A percentile compares a stretch with the other conserved stretches of the same genome.
Conservation (phyloP, 768 basidiomycete species). For the Kondoa subrosea region DNA sequence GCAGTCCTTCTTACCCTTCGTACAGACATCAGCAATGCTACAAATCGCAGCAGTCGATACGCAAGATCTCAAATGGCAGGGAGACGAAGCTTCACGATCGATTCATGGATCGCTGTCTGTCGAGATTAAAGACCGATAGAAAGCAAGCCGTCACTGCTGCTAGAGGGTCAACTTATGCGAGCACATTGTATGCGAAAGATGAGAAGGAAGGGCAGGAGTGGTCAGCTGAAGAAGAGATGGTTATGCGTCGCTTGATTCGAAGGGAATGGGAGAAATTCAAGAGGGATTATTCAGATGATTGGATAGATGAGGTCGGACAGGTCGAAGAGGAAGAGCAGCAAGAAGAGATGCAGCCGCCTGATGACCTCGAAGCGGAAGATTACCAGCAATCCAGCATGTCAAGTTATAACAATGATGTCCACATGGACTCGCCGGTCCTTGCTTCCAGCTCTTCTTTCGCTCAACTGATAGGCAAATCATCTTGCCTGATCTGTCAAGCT, state of each 20-base stretch:
- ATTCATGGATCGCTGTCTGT: not conserved
- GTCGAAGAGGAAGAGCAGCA: not conserved
- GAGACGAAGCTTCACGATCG: not conserved
- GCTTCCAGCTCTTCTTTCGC: not conserved
- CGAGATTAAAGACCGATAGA: not conserved
- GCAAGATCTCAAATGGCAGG: not conserved
- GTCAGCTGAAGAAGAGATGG: constrained; percentile 3
- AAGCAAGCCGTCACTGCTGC: not conserved
- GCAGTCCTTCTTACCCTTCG: not conserved
- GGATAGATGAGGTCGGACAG: constrained; percentile 1
- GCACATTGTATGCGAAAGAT: not conserved
- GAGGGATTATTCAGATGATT: not conserved
- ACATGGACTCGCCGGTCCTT: not conserved
- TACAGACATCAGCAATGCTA: not conserved
- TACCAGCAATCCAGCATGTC: not conserved
- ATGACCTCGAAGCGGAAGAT: not conserved
- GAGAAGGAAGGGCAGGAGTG: constrained; percentile 2
- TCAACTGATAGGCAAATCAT: not conserved
- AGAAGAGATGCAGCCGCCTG: not conserved
- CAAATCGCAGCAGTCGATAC: not conserved
- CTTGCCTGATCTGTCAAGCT: not conserved
- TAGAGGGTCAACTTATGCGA: not conserved
- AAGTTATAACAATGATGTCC: not conserved
- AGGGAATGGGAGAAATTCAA: not conserved
- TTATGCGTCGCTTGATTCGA: not conserved